Evolutionary conservation across 345 rosid species (phyloP).

Genomic region (Hibiscus trionum): DNA sequence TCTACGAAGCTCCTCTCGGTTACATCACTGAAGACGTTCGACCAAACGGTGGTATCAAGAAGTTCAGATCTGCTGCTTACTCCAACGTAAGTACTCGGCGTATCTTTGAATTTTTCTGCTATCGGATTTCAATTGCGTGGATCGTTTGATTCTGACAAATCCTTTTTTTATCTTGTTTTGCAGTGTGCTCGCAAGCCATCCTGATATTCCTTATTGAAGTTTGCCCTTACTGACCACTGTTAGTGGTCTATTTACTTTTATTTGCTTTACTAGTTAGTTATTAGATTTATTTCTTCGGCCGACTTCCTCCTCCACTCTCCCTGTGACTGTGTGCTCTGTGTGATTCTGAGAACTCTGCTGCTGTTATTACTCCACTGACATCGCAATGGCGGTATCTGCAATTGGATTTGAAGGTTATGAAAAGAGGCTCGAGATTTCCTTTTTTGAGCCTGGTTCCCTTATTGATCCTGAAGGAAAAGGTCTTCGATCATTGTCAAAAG

Average conservation of each 20-base stretch:
- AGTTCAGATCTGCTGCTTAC: slow-evolving; percentile 89
- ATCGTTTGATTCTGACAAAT: background rate
- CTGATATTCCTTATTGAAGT: slow-evolving; percentile 27
- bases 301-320: slow-evolving; percentile 22
- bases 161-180: slow-evolving; percentile 10
- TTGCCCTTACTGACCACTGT: slow-evolving; percentile 22
- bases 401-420: slow-evolving; percentile 93
- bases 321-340: slow-evolving; percentile 10
- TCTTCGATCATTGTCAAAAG: slow-evolving; percentile 47
- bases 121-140: background rate
- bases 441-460: slow-evolving; percentile 48
- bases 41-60: slow-evolving; percentile 86
- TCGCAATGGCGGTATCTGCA: slow-evolving; percentile 50
- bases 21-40: slow-evolving; percentile 90
- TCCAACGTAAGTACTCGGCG: slow-evolving; percentile 51
- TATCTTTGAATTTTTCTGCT: background rate
- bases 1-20: slow-evolving; percentile 90
- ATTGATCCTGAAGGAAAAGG: slow-evolving; percentile 61
- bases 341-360: background rate
- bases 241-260: slow-evolving; percentile 21
- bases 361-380: slow-evolving; percentile 9
- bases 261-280: slow-evolving; percentile 15
- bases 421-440: slow-evolving; percentile 73
- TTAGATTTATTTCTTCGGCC: slow-evolving; percentile 5
- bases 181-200: slow-evolving; percentile 72